These are phyloP conservation scores for Zygotorulaspora florentina DNA, from an alignment of 805 yeast species.

Conservation along the genomic window DNA sequence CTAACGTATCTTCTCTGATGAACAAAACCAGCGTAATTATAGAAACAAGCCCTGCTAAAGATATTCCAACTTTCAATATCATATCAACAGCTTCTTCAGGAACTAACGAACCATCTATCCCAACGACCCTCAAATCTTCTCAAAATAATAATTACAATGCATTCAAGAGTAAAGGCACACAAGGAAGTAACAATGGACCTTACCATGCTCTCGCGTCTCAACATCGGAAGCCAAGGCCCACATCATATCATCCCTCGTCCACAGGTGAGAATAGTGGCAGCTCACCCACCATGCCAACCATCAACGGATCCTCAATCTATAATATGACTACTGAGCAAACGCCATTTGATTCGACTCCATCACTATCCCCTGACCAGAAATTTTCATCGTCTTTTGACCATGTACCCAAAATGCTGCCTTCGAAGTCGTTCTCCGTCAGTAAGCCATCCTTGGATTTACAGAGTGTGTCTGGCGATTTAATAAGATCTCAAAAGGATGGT, in stretches of 20 bases:
- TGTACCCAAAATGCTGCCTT: conserved; percentile 23
- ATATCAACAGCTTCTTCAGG: neutral
- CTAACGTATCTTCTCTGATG: conserved; percentile 20
- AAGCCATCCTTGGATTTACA: conserved; percentile 36
- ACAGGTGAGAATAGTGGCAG: conserved; percentile 3
- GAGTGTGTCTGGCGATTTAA: conserved; percentile 37
- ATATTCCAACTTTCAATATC: neutral
- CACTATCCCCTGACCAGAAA: conserved; percentile 14
- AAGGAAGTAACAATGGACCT: neutral
- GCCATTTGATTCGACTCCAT: conserved; percentile 20
- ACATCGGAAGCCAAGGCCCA: conserved; percentile 70
- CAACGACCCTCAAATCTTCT: neutral
- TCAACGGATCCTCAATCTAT: conserved; percentile 33
- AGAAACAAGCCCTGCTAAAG: conserved; percentile 23
- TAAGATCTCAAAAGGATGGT: conserved; percentile 29
- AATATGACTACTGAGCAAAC: conserved; percentile 9
- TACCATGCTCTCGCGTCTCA: conserved; percentile 29
- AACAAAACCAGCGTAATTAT: conserved; percentile 25
- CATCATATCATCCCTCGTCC: conserved; percentile 66
- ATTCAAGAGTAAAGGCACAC: neutral
- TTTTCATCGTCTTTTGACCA: conserved; percentile 11
- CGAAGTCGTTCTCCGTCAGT: conserved; percentile 27
- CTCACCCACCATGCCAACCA: conserved; percentile 13
- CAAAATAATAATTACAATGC: neutral
- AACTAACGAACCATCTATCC: neutral